Conservation (phyloP, 495 filamentous ascomycete species). For the Aspergillus nidulans region DNA sequence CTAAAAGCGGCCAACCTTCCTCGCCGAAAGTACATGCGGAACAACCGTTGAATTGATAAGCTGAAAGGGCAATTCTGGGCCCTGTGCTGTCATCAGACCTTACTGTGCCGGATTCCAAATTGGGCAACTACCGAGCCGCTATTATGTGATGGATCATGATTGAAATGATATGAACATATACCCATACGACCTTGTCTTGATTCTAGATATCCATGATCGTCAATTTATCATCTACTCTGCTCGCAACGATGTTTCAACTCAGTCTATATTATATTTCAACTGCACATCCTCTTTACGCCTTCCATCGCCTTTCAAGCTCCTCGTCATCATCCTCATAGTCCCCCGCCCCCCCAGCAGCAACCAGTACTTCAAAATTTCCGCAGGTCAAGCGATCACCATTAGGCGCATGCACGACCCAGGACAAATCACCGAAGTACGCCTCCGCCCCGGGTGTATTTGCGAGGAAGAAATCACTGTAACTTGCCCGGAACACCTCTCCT, state of each 20-base stretch:
- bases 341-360: not conserved
- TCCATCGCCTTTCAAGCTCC: not conserved
- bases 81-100: not conserved
- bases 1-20: too few species aligned
- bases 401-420: conserved; percentile 63
- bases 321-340: not conserved
- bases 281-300: not conserved
- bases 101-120: too few species aligned
- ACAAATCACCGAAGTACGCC: conserved; percentile 76
- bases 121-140: too few species aligned
- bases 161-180: not conserved
- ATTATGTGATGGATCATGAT: not conserved
- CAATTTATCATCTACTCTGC: too few species aligned
- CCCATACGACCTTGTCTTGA: not conserved
- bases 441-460: conserved; percentile 52
- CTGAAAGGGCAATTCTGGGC: not conserved
- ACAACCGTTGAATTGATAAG: too few species aligned
- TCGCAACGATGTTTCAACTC: too few species aligned
- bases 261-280: too few species aligned
- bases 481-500: conserved; percentile 32
- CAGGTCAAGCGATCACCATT: conserved; percentile 25
- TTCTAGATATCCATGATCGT: too few species aligned
- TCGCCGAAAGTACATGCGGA: too few species aligned
- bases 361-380: conserved; percentile 16
- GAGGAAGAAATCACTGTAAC: conserved; percentile 65